These are phyloP conservation scores for Ophiostoma ips DNA, from an alignment of 2,329 filamentous ascomycete genomes.

Conservation along the genomic window DNA sequence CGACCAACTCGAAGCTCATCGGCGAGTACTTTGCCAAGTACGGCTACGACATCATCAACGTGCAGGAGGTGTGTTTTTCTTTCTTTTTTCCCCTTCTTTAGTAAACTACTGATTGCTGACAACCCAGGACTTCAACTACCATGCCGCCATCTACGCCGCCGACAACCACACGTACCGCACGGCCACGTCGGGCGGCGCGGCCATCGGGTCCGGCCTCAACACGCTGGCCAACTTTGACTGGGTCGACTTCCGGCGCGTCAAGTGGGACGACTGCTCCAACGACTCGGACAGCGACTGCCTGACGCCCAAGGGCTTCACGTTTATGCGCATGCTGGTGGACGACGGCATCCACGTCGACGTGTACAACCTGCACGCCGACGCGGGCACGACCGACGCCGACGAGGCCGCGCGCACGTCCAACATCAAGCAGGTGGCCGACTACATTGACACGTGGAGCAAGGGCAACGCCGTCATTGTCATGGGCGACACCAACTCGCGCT, in stretches of 20 bases:
- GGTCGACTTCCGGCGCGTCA: conserved; percentile 39
- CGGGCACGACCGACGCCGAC: conserved; percentile 38
- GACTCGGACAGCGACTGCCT: conserved; percentile 45
- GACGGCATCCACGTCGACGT: conserved; percentile 44
- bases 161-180: conserved; percentile 48
- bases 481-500: conserved; percentile 53
- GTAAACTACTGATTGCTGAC: not conserved
- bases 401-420: conserved; percentile 42
- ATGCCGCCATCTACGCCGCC: conserved; percentile 46
- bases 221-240: conserved; percentile 45
- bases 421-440: conserved; percentile 42
- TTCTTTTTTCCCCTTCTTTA: not conserved
- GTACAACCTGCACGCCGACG: conserved; percentile 56
- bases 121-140: conserved; percentile 48
- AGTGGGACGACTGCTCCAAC: conserved; percentile 46
- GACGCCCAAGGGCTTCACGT: conserved; percentile 57
- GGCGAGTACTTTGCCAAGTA: conserved; percentile 42
- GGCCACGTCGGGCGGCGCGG: conserved; percentile 49
- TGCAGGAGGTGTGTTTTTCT: conserved; percentile 38
- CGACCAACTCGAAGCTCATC: conserved; percentile 40
- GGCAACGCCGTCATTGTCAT: conserved; percentile 50
- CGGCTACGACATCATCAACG: conserved; percentile 46
- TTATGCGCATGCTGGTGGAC: conserved; percentile 43
- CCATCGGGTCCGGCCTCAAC: conserved; percentile 50
- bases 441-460: conserved; percentile 39